These are phyloP conservation scores for Metschnikowia lochheadii DNA, from an alignment of 805 yeast species.

Conservation along the genomic window DNA sequence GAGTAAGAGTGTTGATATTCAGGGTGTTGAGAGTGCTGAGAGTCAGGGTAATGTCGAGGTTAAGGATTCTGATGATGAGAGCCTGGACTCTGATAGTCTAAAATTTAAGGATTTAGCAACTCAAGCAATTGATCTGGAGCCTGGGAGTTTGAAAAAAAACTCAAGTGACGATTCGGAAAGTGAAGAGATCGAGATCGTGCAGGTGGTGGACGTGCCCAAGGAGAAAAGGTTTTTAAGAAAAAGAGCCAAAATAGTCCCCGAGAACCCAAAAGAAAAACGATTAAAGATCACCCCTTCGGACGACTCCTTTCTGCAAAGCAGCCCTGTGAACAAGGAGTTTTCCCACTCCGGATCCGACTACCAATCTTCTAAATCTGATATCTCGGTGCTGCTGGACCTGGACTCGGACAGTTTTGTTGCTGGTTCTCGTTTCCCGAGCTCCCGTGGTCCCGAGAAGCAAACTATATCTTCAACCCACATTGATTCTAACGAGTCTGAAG, in stretches of 20 bases:
- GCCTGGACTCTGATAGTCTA: too few species aligned
- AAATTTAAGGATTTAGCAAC: too few species aligned
- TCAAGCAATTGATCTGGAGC: background rate
- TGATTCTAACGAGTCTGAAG: background rate
- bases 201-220: constrained; percentile 5
- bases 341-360: background rate
- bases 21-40: too few species aligned
- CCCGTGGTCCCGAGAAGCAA: background rate
- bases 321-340: background rate
- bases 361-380: background rate
- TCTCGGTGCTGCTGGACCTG: background rate
- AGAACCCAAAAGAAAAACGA: background rate
- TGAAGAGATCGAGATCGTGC: constrained; percentile 7
- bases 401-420: background rate
- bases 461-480: background rate
- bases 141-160: too few species aligned
- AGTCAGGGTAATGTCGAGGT: too few species aligned
- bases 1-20: too few species aligned
- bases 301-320: background rate
- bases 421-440: background rate
- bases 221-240: constrained; percentile 1
- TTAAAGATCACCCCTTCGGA: background rate
- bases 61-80: too few species aligned
- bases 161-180: background rate
- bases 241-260: background rate